Evolutionary conservation across 345 rosid species (phyloP).

Genomic region (Populus nigra): DNA sequence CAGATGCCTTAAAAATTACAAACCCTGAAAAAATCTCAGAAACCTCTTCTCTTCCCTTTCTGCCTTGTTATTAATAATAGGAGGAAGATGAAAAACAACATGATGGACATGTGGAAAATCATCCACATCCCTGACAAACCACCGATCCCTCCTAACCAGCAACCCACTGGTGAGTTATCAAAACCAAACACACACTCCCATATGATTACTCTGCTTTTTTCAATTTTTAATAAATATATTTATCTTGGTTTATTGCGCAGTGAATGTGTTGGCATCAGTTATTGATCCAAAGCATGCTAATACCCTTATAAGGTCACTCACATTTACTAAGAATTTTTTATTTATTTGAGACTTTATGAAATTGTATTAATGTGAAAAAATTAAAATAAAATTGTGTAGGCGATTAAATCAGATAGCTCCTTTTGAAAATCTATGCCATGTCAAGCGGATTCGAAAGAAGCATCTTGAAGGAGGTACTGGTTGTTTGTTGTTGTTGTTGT

Average conservation of each 20-base stretch:
- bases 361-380: not conserved
- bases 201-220: not conserved
- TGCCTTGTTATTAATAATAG: too few relatives aligned
- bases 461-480: constrained; percentile 40
- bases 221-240: not conserved
- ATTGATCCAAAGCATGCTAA: constrained; percentile 69
- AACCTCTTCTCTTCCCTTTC: too few relatives aligned
- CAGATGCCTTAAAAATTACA: too few relatives aligned
- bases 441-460: constrained; percentile 60
- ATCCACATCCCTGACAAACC: constrained; percentile 59
- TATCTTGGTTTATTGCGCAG: constrained; percentile 25
- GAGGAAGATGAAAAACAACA: too few relatives aligned
- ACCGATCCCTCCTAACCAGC: constrained; percentile 43
- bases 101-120: constrained; percentile 29
- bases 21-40: too few relatives aligned
- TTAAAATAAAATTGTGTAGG: constrained; percentile 25
- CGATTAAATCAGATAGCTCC: constrained; percentile 63
- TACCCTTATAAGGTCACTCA: constrained; percentile 59
- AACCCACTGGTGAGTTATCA: constrained; percentile 54
- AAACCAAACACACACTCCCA: not conserved
- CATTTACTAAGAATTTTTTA: not conserved
- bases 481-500: not conserved
- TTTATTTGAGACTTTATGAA: not conserved
- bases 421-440: constrained; percentile 64
- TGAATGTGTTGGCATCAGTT: constrained; percentile 56